phyloP scores from a whole-genome alignment of 495 filamentous ascomycete genomes.

The Penicillium parvum region DNA sequence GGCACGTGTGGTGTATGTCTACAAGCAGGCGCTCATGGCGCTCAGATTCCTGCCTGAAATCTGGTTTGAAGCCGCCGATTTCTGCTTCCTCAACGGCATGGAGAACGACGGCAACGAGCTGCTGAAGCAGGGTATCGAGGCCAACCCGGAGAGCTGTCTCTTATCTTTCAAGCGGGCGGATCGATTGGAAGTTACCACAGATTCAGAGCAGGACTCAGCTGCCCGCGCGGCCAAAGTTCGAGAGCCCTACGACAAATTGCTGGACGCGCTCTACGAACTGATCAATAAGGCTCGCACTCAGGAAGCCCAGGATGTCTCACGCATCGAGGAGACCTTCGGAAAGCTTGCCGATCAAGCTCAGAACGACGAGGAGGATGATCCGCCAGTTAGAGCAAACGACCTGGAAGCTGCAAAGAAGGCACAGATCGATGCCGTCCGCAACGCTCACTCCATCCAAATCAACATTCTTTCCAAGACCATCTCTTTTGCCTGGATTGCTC shows the following conservation, averaged over 20 bases:
- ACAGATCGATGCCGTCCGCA: constrained; percentile 66
- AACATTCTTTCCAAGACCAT: constrained; percentile 70
- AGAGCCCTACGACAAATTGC: constrained; percentile 75
- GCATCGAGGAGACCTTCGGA: constrained; percentile 58
- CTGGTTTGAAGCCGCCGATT: constrained; percentile 93
- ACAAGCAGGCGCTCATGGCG: constrained; percentile 92
- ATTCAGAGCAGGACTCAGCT: constrained; percentile 63
- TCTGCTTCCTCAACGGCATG: constrained; percentile 76
- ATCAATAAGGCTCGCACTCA: constrained; percentile 67
- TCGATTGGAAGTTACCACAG: constrained; percentile 67
- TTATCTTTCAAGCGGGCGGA: constrained; percentile 87
- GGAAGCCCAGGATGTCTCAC: constrained; percentile 65
- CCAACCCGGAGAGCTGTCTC: constrained; percentile 90
- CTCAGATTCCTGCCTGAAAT: constrained; percentile 89
- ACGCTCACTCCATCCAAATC: constrained; percentile 65
- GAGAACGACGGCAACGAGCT: constrained; percentile 70
- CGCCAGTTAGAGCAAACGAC: constrained; percentile 50
- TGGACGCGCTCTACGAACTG: constrained; percentile 79
- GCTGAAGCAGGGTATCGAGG: constrained; percentile 72
- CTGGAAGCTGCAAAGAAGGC: constrained; percentile 53
- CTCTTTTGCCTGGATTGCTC: constrained; percentile 88
- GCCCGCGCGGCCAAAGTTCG: constrained; percentile 69
- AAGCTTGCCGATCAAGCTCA: constrained; percentile 32
- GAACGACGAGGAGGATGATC: constrained; percentile 61
- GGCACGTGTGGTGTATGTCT: constrained; percentile 77